phyloP scores from a whole-genome alignment of 371 early-diverging fungal species.

The Nematocida minor region DNA sequence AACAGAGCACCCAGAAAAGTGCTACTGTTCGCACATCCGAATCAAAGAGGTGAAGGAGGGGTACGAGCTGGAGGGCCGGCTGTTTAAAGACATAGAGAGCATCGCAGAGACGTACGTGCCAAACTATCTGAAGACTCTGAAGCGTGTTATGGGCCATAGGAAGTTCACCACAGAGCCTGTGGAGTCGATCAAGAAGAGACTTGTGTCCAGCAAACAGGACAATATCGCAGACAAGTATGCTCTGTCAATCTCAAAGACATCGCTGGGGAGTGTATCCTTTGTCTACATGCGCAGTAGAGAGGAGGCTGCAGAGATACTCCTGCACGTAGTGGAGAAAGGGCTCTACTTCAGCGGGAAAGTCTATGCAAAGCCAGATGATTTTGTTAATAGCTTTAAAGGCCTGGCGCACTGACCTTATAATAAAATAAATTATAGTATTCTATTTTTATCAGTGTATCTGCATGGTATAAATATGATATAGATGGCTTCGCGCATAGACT shows the following conservation, averaged over 20 bases:
- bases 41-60: not conserved
- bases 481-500: too few relatives aligned
- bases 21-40: slow-evolving; percentile 1
- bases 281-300: not conserved
- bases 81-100: slow-evolving; percentile 1
- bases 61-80: slow-evolving; percentile 13
- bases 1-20: slow-evolving; percentile 16
- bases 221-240: not conserved
- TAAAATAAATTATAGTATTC: too few relatives aligned
- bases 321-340: not conserved
- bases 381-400: not conserved
- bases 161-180: slow-evolving; percentile 25
- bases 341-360: slow-evolving; percentile 17
- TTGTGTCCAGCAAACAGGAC: not conserved
- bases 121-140: slow-evolving; percentile 5
- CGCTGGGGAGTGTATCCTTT: not conserved
- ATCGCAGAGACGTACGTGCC: slow-evolving; percentile 1
- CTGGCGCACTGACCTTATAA: not conserved
- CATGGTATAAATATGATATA: too few relatives aligned
- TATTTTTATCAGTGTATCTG: too few relatives aligned
- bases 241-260: slow-evolving; percentile 6
- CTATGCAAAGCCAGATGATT: slow-evolving; percentile 22
- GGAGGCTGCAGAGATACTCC: not conserved
- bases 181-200: not conserved
- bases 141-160: not conserved